Conservation (phyloP, 768 basidiomycete species). For the Kwoniella dejecticola region DNA sequence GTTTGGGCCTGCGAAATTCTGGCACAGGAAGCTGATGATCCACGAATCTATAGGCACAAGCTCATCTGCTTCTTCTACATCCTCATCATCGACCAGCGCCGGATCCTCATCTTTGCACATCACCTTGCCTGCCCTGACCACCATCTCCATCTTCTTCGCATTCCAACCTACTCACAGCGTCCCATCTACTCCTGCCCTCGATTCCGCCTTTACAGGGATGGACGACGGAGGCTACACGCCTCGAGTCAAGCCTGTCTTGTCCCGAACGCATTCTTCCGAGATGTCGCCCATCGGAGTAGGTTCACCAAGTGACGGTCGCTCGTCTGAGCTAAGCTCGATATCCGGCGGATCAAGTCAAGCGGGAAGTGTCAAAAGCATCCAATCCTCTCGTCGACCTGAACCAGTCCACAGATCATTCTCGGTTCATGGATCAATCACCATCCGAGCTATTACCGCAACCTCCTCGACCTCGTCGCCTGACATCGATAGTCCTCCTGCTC, state of each 20-base stretch:
- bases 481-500: not conserved
- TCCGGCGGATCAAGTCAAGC: slow-evolving; percentile 28
- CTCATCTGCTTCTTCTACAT: slow-evolving; percentile 37
- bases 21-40: too few species aligned
- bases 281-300: slow-evolving; percentile 9
- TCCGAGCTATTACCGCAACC: slow-evolving; percentile 28
- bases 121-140: slow-evolving; percentile 26
- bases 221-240: slow-evolving; percentile 39
- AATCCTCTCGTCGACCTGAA: slow-evolving; percentile 24
- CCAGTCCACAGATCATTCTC: slow-evolving; percentile 43
- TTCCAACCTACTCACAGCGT: slow-evolving; percentile 34
- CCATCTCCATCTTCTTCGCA: slow-evolving; percentile 36
- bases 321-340: slow-evolving; percentile 23
- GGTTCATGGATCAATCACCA: slow-evolving; percentile 43
- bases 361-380: slow-evolving; percentile 15
- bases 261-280: slow-evolving; percentile 31
- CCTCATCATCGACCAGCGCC: slow-evolving; percentile 25
- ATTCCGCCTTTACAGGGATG: not conserved
- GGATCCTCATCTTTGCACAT: slow-evolving; percentile 22
- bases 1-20: too few species aligned
- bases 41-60: slow-evolving; percentile 9
- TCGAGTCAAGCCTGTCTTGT: slow-evolving; percentile 33
- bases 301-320: slow-evolving; percentile 6
- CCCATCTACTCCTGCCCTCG: slow-evolving; percentile 11
- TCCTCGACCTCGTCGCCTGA: not conserved